Percentiles rank a stretch among this genome's conserved stretches.
Conservation (phyloP, 163 green algal species). For the Scenedesmus sp. region DNA sequence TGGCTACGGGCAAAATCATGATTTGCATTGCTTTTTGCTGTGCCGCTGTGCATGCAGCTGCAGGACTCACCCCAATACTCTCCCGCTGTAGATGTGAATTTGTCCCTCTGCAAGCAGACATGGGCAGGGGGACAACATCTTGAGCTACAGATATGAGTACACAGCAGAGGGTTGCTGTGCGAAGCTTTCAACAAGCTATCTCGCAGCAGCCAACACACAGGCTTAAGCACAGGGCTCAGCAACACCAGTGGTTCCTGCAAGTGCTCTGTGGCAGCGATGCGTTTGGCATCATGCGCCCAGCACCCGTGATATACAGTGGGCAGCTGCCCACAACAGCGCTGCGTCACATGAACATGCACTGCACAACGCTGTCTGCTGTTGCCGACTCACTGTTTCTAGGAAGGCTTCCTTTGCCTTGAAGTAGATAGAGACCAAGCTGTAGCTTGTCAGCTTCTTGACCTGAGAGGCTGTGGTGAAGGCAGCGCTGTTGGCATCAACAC, state of each 20-base stretch:
- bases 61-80: constrained; percentile 40
- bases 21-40: background rate
- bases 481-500: constrained; percentile 27
- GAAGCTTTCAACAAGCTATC: background rate
- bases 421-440: constrained; percentile 48
- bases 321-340: background rate
- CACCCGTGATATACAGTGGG: background rate
- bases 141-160: background rate
- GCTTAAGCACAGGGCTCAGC: background rate
- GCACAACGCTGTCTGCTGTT: background rate
- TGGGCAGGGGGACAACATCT: background rate
- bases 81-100: constrained; percentile 14
- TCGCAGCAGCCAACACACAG: background rate
- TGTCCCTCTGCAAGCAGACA: constrained; percentile 25
- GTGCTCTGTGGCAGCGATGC: too few species aligned
- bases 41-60: too few species aligned
- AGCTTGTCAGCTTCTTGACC: constrained; percentile 53
- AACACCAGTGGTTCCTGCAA: too few species aligned
- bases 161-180: background rate
- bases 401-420: constrained; percentile 45
- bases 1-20: too few species aligned
- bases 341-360: background rate
- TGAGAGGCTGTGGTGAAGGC: constrained; percentile 39
- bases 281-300: background rate
- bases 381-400: constrained; percentile 27